Conservation (phyloP, 805 yeast genomes). For the Yarrowia sp. region DNA sequence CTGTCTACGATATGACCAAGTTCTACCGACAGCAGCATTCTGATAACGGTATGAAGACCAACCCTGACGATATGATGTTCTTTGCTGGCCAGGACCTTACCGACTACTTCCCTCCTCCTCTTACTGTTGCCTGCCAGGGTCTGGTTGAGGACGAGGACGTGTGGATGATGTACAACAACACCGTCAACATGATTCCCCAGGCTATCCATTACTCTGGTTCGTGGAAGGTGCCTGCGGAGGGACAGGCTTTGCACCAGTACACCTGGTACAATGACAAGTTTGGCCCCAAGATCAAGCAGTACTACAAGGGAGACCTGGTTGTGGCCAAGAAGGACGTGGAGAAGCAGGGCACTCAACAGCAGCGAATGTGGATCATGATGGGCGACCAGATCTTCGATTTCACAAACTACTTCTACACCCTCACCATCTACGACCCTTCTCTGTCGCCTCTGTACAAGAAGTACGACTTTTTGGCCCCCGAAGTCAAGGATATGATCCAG, state of each 20-base stretch:
- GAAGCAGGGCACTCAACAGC: slow-evolving; percentile 44
- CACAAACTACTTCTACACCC: slow-evolving; percentile 51
- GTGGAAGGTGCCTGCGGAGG: slow-evolving; percentile 44
- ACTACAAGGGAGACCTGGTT: slow-evolving; percentile 52
- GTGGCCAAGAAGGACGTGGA: slow-evolving; percentile 46
- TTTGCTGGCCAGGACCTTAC: slow-evolving; percentile 53
- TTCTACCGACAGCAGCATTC: slow-evolving; percentile 54
- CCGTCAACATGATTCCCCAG: slow-evolving; percentile 45
- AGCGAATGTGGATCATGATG: slow-evolving; percentile 48
- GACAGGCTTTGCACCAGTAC: slow-evolving; percentile 49
- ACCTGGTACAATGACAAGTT: slow-evolving; percentile 52
- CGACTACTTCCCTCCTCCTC: slow-evolving; percentile 54
- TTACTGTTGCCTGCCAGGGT: slow-evolving; percentile 52
- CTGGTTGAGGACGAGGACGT: slow-evolving; percentile 50
- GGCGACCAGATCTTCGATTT: slow-evolving; percentile 51
- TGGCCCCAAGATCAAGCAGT: slow-evolving; percentile 49
- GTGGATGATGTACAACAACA: slow-evolving; percentile 47
- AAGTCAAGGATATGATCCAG: slow-evolving; percentile 48
- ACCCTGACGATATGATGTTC: slow-evolving; percentile 48
- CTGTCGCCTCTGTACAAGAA: slow-evolving; percentile 44
- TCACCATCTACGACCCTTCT: slow-evolving; percentile 44
- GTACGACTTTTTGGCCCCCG: slow-evolving; percentile 50
- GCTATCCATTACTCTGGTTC: slow-evolving; percentile 51
- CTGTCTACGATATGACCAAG: slow-evolving; percentile 53
- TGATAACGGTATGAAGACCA: slow-evolving; percentile 51